phyloP scores from a whole-genome alignment of 2,329 filamentous ascomycete species.

The Apiospora kogelbergensis region DNA sequence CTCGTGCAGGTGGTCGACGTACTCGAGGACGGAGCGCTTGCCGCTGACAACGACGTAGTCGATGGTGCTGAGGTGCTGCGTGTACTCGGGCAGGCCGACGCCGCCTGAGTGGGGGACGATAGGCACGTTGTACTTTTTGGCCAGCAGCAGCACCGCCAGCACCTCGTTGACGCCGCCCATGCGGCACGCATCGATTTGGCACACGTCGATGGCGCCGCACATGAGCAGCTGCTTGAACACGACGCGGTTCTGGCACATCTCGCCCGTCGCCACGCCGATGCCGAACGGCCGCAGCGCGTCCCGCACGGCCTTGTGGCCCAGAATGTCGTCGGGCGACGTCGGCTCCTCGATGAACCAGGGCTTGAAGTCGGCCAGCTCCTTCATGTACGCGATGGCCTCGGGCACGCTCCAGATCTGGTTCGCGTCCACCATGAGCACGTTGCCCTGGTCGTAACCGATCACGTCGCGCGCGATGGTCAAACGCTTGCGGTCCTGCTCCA shows the following conservation, averaged over 20 bases:
- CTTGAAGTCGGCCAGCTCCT: constrained; percentile 76
- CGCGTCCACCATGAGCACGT: constrained; percentile 88
- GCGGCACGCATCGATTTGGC: constrained; percentile 88
- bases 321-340: constrained; percentile 84
- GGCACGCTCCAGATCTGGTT: constrained; percentile 93
- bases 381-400: constrained; percentile 86
- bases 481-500: constrained; percentile 71
- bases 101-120: constrained; percentile 89
- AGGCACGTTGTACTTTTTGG: constrained; percentile 74
- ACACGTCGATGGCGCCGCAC: constrained; percentile 78
- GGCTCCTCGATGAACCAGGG: constrained; percentile 96
- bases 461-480: constrained; percentile 74
- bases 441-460: constrained; percentile 79
- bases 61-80: constrained; percentile 87
- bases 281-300: constrained; percentile 73
- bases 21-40: constrained; percentile 81
- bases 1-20: constrained; percentile 91
- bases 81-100: constrained; percentile 90
- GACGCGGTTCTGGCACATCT: constrained; percentile 95
- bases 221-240: constrained; percentile 91
- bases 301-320: constrained; percentile 82
- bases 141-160: constrained; percentile 84
- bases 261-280: constrained; percentile 86
- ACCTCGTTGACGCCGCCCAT: constrained; percentile 91
- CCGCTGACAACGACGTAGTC: constrained; percentile 88